phyloP scores from a whole-genome alignment of 805 yeast species.

The Lachancea mirantina region DNA sequence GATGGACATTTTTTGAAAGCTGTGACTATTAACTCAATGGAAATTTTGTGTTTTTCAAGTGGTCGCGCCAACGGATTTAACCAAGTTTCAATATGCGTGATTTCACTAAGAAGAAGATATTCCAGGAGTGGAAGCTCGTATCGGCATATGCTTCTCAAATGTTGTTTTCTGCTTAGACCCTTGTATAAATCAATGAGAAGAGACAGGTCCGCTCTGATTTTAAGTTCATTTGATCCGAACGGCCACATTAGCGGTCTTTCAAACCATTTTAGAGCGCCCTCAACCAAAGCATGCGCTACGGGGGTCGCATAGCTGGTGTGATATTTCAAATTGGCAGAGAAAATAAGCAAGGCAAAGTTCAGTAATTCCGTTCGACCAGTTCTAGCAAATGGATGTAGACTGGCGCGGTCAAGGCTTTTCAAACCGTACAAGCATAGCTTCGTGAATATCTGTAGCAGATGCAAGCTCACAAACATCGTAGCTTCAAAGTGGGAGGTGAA shows the following conservation, averaged over 20 bases:
- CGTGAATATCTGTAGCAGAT: constrained; percentile 61
- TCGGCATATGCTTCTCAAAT: constrained; percentile 31
- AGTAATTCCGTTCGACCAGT: constrained; percentile 67
- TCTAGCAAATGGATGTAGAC: constrained; percentile 79
- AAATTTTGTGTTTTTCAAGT: constrained; percentile 31
- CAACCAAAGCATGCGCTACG: constrained; percentile 44
- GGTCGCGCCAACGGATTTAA: constrained; percentile 37
- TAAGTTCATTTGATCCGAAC: constrained; percentile 72
- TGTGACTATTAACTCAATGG: constrained; percentile 35
- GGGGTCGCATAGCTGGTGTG: constrained; percentile 38
- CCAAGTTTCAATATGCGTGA: constrained; percentile 71
- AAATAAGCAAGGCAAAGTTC: constrained; percentile 56
- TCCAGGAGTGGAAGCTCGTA: constrained; percentile 48
- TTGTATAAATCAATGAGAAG: constrained; percentile 45
- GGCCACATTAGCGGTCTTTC: constrained; percentile 58
- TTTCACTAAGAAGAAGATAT: constrained; percentile 68
- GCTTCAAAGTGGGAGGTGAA: constrained; percentile 77
- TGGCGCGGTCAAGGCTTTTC: constrained; percentile 45
- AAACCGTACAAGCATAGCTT: constrained; percentile 53
- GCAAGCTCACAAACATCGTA: constrained; percentile 61
- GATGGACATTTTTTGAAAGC: constrained; percentile 66
- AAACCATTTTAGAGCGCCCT: constrained; percentile 78
- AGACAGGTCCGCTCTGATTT: constrained; percentile 60
- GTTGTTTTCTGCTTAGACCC: constrained; percentile 16
- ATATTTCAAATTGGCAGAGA: constrained; percentile 47